Evolutionary conservation across 495 filamentous ascomycete genomes (phyloP), one percentile per base, ranked within the genome.

Genomic region (Apiosordaria backusii): DNA sequence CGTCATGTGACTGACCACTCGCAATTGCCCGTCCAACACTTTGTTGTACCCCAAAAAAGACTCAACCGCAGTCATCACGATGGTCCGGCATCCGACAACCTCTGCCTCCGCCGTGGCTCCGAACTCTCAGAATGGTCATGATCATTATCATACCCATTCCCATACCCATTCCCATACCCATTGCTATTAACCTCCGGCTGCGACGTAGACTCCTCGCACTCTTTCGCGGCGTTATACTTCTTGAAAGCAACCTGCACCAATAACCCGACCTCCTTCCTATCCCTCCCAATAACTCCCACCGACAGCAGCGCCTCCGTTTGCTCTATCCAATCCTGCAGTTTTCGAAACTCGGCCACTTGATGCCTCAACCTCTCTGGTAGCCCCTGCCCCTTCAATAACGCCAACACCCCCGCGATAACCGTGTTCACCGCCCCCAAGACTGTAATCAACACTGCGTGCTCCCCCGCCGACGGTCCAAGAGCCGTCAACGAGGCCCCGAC

Each of bases 401-500:
- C 82, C 15, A 84, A 65, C 0, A 83, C 25, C 16, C 82, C 82
- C 6, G 82, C 82, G 7, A 84, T 69, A n/a, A 82, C 75, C 1
- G 81, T 84, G 65, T 83, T 84, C 62, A 79, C 21, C 1, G 80
- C 82, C 6, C 82, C 82, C 4, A 83, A 73, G 19, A 79, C 45
- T 1, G 81, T 84, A 57, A 84, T 80, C 26, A 71, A 60, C 2
- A 72, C 52, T 18, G 75, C 68, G 65, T 82, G 76, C 18, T 75
- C 62, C 0, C 69, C 75, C 2, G 80, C 80, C 15, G 67, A 67
- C 3, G 82, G 77, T 0, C 82, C 81, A 22, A 84, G 62, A 0
- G 78, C 80, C 4, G 81, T 84, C 61, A 84, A 70, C 3, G 76
- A 74, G 0, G 81, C 81, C 3, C 80, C 80, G 62, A 82, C 74